Percentiles rank a stretch among this genome's conserved stretches.
phyloP scores from a whole-genome alignment of 345 rosid genomes.

The Hibiscus mutabilis region DNA sequence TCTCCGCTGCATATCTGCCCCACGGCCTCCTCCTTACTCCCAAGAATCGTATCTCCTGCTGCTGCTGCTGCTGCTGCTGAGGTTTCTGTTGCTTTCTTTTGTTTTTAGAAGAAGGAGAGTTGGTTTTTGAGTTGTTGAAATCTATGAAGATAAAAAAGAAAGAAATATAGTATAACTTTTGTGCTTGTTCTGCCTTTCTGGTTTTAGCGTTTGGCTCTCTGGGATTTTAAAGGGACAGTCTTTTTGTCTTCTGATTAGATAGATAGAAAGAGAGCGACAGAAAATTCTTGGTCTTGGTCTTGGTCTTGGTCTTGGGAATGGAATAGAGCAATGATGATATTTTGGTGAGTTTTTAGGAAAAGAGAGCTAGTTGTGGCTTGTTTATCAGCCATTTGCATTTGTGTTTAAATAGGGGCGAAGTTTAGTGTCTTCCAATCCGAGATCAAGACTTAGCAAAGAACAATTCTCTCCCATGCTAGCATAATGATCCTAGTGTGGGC shows the following conservation, averaged over 20 bases:
- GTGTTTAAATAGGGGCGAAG: constrained; percentile 25
- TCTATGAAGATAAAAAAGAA: constrained; percentile 22
- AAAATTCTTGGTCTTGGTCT: not conserved
- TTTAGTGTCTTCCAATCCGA: not conserved
- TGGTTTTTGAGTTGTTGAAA: constrained; percentile 23
- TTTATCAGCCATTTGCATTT: constrained; percentile 16
- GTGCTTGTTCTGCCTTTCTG: not conserved
- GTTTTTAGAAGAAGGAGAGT: constrained; percentile 43
- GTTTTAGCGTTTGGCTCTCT: not conserved
- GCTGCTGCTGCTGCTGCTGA: constrained; percentile 18
- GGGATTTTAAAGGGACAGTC: not conserved
- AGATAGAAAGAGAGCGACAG: constrained; percentile 7
- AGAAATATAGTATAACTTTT: not conserved
- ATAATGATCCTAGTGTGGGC: constrained; percentile 22
- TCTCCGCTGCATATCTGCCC: constrained; percentile 95
- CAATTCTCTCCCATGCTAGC: constrained; percentile 13
- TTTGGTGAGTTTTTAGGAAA: not conserved
- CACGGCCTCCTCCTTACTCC: constrained; percentile 96
- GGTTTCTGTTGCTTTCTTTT: constrained; percentile 34
- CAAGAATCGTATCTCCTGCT: constrained; percentile 45
- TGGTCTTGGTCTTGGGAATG: not conserved
- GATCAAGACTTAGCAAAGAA: constrained; percentile 7
- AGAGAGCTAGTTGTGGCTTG: constrained; percentile 4
- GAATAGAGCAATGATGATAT: not conserved
- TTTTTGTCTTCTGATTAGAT: not conserved